phyloP scores from a whole-genome alignment of 495 filamentous ascomycete species.

The Aspergillus carlsbadensis region DNA sequence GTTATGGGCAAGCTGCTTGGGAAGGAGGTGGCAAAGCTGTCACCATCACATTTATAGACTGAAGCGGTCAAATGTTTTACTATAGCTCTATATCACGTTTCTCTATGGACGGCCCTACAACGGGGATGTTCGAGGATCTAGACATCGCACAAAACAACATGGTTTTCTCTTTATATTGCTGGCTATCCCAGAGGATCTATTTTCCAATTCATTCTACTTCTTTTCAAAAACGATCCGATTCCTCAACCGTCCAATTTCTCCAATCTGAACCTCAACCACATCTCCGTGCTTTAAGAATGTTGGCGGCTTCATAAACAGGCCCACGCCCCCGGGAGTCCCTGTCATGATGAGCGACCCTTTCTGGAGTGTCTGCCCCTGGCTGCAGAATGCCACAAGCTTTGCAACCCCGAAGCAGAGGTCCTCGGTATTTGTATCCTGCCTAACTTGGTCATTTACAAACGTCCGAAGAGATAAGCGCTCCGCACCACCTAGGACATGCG shows the following conservation, averaged over 20 bases:
- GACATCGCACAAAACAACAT: neutral
- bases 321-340: constrained; percentile 45
- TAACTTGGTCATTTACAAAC: constrained; percentile 57
- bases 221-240: neutral
- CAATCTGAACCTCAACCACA: constrained; percentile 18
- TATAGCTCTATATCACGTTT: too few relatives aligned
- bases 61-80: too few relatives aligned
- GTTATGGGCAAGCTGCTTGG: neutral
- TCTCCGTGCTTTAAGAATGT: constrained; percentile 1
- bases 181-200: neutral
- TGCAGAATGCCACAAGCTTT: constrained; percentile 61
- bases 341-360: constrained; percentile 71
- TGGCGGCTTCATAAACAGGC: constrained; percentile 8
- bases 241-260: neutral
- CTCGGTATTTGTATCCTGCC: constrained; percentile 60
- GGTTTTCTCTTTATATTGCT: neutral
- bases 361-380: constrained; percentile 63
- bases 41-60: too few relatives aligned
- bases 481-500: constrained; percentile 40
- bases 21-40: neutral
- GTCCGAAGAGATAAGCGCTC: constrained; percentile 56
- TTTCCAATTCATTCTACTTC: constrained; percentile 2
- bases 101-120: too few relatives aligned
- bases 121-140: neutral
- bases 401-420: constrained; percentile 70